These are phyloP conservation scores for Diaporthe citrichinensis DNA, from an alignment of 2,329 filamentous ascomycete genomes.

Conservation along the genomic window DNA sequence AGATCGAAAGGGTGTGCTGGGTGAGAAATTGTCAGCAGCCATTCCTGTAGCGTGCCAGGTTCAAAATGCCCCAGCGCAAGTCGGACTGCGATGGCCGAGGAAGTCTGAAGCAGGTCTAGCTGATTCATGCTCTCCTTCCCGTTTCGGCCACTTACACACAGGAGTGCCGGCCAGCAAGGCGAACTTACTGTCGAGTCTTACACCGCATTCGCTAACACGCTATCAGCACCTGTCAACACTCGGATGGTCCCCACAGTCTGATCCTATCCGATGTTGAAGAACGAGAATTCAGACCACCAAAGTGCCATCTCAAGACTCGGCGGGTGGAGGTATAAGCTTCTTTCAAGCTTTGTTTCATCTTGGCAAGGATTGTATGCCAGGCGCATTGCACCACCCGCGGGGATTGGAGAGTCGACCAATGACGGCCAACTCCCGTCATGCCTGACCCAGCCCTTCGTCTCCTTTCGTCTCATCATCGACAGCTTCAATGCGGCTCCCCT, in stretches of 20 bases:
- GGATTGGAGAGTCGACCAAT: not conserved
- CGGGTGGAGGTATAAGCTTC: constrained; percentile 29
- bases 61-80: not conserved
- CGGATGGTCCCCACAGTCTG: constrained; percentile 1
- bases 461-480: constrained; percentile 31
- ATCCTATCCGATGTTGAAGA: constrained; percentile 3
- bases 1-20: not conserved
- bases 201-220: not conserved
- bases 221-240: not conserved
- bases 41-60: not conserved
- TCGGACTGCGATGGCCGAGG: not conserved
- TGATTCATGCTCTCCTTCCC: not conserved
- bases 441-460: constrained; percentile 7
- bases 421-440: not conserved
- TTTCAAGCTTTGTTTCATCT: constrained; percentile 44
- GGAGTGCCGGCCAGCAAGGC: not conserved
- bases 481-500: constrained; percentile 13
- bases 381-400: not conserved
- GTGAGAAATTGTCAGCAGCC: not conserved
- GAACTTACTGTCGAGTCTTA: no score
- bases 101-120: not conserved
- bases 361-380: constrained; percentile 35
- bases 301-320: constrained; percentile 14
- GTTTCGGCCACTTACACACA: constrained; percentile 12
- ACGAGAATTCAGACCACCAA: constrained; percentile 6